Percentiles rank a stretch among this genome's conserved stretches.
These are phyloP conservation scores for Adenanthera pavonina DNA, from an alignment of 306 rosid genomes.

Conservation along the genomic window DNA sequence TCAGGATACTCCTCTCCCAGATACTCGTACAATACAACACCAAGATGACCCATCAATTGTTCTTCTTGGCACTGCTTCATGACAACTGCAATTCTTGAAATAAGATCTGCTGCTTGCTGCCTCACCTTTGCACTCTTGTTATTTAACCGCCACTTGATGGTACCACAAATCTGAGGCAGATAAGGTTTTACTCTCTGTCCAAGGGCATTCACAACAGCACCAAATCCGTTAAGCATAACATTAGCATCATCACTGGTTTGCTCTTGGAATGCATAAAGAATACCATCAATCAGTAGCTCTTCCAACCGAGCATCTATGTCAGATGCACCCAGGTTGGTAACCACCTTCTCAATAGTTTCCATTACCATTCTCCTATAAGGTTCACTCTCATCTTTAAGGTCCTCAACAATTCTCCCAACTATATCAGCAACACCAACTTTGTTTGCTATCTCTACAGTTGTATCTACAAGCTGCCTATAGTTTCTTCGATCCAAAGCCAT, in stretches of 20 bases:
- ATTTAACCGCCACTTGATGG: slow-evolving; percentile 94
- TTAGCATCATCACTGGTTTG: slow-evolving; percentile 99
- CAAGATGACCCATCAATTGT: slow-evolving; percentile 97
- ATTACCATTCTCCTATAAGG: slow-evolving; percentile 98
- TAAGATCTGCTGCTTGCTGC: slow-evolving; percentile 96
- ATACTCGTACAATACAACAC: slow-evolving; percentile 93
- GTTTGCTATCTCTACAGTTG: slow-evolving; percentile 95
- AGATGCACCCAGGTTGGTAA: slow-evolving; percentile 86
- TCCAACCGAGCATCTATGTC: slow-evolving; percentile 93
- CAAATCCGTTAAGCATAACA: slow-evolving; percentile 97
- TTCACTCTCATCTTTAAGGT: slow-evolving; percentile 98
- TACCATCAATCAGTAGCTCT: slow-evolving; percentile 93
- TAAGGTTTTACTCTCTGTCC: slow-evolving; percentile 94
- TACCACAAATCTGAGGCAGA: slow-evolving; percentile 98
- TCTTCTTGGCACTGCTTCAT: slow-evolving; percentile 99
- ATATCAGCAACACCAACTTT: slow-evolving; percentile 97
- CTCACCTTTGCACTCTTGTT: slow-evolving; percentile 97
- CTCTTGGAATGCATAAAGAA: slow-evolving; percentile 98
- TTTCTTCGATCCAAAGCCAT: slow-evolving; percentile 97
- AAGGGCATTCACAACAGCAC: slow-evolving; percentile 93
- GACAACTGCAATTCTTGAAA: slow-evolving; percentile 92
- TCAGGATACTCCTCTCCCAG: slow-evolving; percentile 98
- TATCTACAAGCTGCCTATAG: slow-evolving; percentile 91
- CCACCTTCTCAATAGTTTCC: slow-evolving; percentile 99
- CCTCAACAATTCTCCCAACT: slow-evolving; percentile 91